Evolutionary conservation across 768 basidiomycete species (phyloP).

Genomic region (Sporobolomyces pararoseus): DNA sequence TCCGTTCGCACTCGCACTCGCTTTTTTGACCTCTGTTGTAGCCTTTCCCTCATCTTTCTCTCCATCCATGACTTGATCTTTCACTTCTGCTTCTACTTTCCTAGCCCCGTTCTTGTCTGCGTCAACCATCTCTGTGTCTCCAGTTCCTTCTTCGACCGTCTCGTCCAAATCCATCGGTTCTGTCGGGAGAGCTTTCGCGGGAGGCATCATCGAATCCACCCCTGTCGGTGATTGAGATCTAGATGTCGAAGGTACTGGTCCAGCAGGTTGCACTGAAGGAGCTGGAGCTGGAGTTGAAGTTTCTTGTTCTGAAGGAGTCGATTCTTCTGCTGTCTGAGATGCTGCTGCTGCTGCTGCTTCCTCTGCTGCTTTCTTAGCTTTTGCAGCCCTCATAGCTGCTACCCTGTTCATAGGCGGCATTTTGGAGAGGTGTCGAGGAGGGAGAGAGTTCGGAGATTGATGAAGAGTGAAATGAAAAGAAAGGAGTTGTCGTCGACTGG

Average conservation of each 20-base stretch:
- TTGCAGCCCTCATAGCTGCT: neutral
- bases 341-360: neutral
- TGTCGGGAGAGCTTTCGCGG: constrained; percentile 32
- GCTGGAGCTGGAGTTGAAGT: neutral
- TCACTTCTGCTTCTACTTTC: neutral
- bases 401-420: no score
- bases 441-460: no score
- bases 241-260: constrained; percentile 8
- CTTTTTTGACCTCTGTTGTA: constrained; percentile 5
- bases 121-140: constrained; percentile 31
- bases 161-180: constrained; percentile 42
- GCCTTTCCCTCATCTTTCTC: neutral
- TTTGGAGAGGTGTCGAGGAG: no score
- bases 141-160: constrained; percentile 23
- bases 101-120: neutral
- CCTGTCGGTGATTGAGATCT: neutral
- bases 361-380: neutral
- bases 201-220: constrained; percentile 16
- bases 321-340: neutral
- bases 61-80: neutral
- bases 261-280: neutral
- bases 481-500: no score
- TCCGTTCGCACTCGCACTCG: neutral
- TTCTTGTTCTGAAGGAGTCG: neutral
- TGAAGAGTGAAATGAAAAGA: no score